phyloP scores from a whole-genome alignment of 257 asterid species.

The Plantago major region DNA sequence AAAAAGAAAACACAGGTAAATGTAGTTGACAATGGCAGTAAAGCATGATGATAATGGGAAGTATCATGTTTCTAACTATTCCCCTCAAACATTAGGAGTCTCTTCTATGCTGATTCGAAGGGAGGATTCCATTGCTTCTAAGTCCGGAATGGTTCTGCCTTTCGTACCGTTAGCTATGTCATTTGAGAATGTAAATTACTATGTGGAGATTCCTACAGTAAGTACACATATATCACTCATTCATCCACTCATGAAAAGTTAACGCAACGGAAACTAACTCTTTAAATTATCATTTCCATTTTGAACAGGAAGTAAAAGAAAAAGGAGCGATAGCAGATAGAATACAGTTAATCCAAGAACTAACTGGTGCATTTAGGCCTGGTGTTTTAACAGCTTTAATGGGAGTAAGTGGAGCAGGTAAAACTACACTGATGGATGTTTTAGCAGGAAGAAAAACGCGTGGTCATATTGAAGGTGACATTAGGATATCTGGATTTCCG shows the following conservation, averaged over 20 bases:
- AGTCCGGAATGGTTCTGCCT: constrained; percentile 65
- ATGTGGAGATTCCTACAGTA: constrained; percentile 54
- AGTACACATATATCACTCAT: constrained; percentile 22
- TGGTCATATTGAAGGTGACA: constrained; percentile 59
- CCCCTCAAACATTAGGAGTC: constrained; percentile 23
- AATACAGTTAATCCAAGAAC: constrained; percentile 49
- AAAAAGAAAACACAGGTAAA: constrained; percentile 34
- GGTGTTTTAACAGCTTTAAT: constrained; percentile 67
- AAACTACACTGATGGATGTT: constrained; percentile 74
- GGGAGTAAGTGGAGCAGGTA: constrained; percentile 85
- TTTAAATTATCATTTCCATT: not conserved
- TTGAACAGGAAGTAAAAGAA: constrained; percentile 47
- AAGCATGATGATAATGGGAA: not conserved
- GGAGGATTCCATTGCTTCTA: constrained; percentile 21
- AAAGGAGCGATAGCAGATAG: constrained; percentile 48
- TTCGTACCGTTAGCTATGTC: constrained; percentile 56
- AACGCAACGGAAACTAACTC: constrained; percentile 20
- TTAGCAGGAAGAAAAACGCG: constrained; percentile 62
- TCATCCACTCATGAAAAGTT: not conserved
- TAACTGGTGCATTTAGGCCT: constrained; percentile 68
- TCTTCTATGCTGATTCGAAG: constrained; percentile 28
- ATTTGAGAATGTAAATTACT: constrained; percentile 46
- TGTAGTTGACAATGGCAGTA: not conserved
- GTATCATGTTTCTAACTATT: constrained; percentile 4
- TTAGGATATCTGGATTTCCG: constrained; percentile 61